Conservation (phyloP, 805 yeast species). For the Yamadazyma sp. region DNA sequence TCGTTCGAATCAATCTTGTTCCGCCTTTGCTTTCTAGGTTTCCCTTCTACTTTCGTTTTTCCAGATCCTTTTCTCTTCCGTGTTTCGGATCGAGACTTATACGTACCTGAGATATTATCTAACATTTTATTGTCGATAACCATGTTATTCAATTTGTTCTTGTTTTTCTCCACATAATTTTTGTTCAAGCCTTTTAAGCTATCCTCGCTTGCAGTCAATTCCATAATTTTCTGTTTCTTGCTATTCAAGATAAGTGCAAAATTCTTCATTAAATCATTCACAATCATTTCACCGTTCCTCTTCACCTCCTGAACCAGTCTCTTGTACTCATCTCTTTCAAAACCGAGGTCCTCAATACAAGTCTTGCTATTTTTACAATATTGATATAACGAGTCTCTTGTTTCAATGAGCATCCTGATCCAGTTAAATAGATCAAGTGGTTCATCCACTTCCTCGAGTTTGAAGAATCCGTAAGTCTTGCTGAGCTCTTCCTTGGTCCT, state of each 20-base stretch:
- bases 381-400: not conserved
- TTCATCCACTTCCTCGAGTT: slow-evolving; percentile 19
- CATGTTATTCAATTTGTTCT: slow-evolving; percentile 1
- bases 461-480: slow-evolving; percentile 26
- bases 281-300: slow-evolving; percentile 1
- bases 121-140: slow-evolving; percentile 3
- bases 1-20: slow-evolving; percentile 3
- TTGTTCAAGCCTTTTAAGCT: slow-evolving; percentile 1
- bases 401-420: slow-evolving; percentile 16
- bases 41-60: slow-evolving; percentile 10
- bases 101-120: not conserved
- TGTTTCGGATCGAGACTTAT: slow-evolving; percentile 11
- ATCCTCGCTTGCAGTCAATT: slow-evolving; percentile 2
- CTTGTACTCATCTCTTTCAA: slow-evolving; percentile 7
- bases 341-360: slow-evolving; percentile 14
- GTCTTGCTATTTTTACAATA: not conserved
- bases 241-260: slow-evolving; percentile 7
- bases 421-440: slow-evolving; percentile 26
- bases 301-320: not conserved
- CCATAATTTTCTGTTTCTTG: slow-evolving; percentile 12
- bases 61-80: slow-evolving; percentile 10
- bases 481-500: slow-evolving; percentile 26
- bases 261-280: slow-evolving; percentile 4
- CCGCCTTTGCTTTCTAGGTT: slow-evolving; percentile 3
- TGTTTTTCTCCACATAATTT: not conserved